A percentile compares a stretch with the other conserved stretches of the same genome.
Conservation (phyloP, 352 stramenopile species). For the Elongisporangium anandrum region DNA sequence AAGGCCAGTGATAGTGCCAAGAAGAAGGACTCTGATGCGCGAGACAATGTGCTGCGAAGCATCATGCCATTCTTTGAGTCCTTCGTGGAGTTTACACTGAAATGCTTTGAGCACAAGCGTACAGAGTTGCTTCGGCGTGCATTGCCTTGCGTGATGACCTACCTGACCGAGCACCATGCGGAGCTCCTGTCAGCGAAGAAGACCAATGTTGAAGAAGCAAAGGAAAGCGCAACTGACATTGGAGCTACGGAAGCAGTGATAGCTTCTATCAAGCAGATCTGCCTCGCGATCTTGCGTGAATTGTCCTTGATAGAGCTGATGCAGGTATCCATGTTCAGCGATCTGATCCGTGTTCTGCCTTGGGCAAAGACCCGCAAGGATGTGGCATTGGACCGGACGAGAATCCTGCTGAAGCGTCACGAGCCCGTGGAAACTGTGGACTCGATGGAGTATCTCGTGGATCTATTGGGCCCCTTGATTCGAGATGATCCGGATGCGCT, state of each 20-base stretch:
- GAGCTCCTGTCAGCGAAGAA: neutral
- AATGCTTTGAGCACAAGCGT: slow-evolving; percentile 17
- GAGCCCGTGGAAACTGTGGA: slow-evolving; percentile 25
- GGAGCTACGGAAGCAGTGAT: neutral
- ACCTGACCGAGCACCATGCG: neutral
- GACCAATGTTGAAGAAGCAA: neutral
- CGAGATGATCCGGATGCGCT: slow-evolving; percentile 61
- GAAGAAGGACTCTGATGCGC: slow-evolving; percentile 1
- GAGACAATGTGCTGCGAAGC: slow-evolving; percentile 7
- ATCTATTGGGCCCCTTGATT: slow-evolving; percentile 89
- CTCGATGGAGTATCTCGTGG: slow-evolving; percentile 53
- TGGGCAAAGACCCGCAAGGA: slow-evolving; percentile 54
- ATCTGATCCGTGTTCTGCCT: slow-evolving; percentile 38
- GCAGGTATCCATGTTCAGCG: slow-evolving; percentile 22
- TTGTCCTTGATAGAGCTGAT: slow-evolving; percentile 38
- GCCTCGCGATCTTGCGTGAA: slow-evolving; percentile 23
- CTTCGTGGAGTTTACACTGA: slow-evolving; percentile 48
- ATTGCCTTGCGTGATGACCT: slow-evolving; percentile 7
- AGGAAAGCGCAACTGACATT: neutral
- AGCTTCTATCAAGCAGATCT: neutral
- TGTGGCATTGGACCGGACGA: slow-evolving; percentile 44
- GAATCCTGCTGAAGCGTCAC: slow-evolving; percentile 34
- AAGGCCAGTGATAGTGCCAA: neutral
- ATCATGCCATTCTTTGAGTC: slow-evolving; percentile 40
- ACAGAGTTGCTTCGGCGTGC: slow-evolving; percentile 24